Percentiles rank a stretch among this genome's conserved stretches.
These are phyloP conservation scores for Phytopythium boreale DNA, from an alignment of 352 stramenopile genomes.

Conservation along the genomic window DNA sequence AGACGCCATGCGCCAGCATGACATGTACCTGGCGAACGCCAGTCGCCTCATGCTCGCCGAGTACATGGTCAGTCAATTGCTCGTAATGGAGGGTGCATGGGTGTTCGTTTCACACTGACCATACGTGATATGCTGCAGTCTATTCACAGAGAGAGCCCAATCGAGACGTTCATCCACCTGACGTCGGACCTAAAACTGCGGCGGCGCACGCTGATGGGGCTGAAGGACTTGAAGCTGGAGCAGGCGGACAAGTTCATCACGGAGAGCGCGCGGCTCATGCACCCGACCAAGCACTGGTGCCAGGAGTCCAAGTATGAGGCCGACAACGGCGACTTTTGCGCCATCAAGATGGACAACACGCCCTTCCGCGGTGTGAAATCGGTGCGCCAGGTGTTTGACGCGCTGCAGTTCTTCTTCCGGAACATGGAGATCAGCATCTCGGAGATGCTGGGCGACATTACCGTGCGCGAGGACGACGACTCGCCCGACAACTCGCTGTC, in stretches of 20 bases:
- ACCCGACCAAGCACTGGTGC: slow-evolving; percentile 25
- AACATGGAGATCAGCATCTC: slow-evolving; percentile 63
- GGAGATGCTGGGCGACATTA: slow-evolving; percentile 52
- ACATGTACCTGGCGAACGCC: slow-evolving; percentile 36
- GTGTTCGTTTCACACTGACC: neutral
- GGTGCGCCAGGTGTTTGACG: slow-evolving; percentile 50
- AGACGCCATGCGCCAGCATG: slow-evolving; percentile 36
- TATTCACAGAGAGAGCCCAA: slow-evolving; percentile 22
- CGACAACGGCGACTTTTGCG: slow-evolving; percentile 40
- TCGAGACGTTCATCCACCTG: slow-evolving; percentile 43
- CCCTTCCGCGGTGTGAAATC: slow-evolving; percentile 34
- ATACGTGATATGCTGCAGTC: neutral
- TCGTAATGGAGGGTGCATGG: neutral
- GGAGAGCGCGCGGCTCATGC: slow-evolving; percentile 21
- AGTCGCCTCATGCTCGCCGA: slow-evolving; percentile 33
- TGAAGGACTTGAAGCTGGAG: slow-evolving; percentile 32
- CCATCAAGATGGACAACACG: slow-evolving; percentile 54
- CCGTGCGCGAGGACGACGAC: slow-evolving; percentile 53
- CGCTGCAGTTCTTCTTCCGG: slow-evolving; percentile 50
- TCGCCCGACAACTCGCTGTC: slow-evolving; percentile 34
- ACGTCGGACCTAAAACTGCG: slow-evolving; percentile 30
- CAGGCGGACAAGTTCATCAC: slow-evolving; percentile 28
- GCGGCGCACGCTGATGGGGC: slow-evolving; percentile 15
- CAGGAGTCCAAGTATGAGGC: slow-evolving; percentile 47
- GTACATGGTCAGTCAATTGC: slow-evolving; percentile 16